phyloP scores from a whole-genome alignment of 2,329 filamentous ascomycete species.

The Xylaria sp. region DNA sequence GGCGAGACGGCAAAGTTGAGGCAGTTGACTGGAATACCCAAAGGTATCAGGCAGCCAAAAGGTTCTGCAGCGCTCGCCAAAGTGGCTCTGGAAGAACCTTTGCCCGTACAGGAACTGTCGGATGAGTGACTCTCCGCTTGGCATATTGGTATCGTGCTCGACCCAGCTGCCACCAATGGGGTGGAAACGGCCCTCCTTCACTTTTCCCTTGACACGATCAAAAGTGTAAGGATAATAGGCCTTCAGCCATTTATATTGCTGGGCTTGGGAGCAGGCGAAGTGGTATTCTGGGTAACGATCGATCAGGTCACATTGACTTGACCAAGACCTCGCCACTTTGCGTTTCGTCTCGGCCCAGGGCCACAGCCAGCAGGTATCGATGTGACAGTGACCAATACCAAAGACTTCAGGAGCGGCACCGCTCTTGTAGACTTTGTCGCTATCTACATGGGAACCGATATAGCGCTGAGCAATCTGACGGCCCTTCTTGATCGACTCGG shows the following conservation, averaged over 20 bases:
- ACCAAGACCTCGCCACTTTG: conserved; percentile 94
- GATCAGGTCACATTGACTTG: conserved; percentile 91
- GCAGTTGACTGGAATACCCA: conserved; percentile 91
- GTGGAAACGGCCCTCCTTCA: conserved; percentile 85
- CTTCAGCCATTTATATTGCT: conserved; percentile 98
- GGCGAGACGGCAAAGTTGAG: conserved; percentile 87
- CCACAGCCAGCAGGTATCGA: conserved; percentile 98
- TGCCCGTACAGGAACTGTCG: conserved; percentile 95
- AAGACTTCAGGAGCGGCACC: conserved; percentile 72
- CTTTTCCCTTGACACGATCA: conserved; percentile 84
- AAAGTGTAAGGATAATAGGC: conserved; percentile 81
- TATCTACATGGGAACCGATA: conserved; percentile 74
- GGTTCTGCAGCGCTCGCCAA: conserved; percentile 80
- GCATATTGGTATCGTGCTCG: conserved; percentile 97
- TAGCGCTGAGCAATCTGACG: conserved; percentile 81
- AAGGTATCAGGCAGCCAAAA: conserved; percentile 99
- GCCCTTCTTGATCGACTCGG: conserved; percentile 71
- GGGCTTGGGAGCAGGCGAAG: conserved; percentile 88
- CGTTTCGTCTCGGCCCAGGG: conserved; percentile 96
- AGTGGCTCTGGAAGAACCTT: conserved; percentile 87
- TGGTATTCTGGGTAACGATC: conserved; percentile 91
- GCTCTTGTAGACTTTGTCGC: conserved; percentile 74
- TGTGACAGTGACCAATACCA: conserved; percentile 93
- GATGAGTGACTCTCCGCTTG: conserved; percentile 87
- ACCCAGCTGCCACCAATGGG: conserved; percentile 98